phyloP scores from a whole-genome alignment of 176 grass and related monocot genomes.

The Oryza coarctata region DNA sequence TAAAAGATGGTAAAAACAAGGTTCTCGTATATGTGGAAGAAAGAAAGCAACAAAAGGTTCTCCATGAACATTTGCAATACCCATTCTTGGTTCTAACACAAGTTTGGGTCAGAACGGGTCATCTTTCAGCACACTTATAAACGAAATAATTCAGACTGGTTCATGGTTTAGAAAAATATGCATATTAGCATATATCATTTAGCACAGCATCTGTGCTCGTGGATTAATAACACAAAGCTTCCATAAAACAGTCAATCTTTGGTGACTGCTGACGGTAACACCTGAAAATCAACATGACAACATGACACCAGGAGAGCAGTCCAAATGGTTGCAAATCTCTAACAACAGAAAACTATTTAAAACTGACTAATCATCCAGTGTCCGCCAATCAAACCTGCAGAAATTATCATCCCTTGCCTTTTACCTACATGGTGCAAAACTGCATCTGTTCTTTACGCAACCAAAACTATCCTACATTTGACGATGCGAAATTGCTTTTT shows the following conservation, averaged over 20 bases:
- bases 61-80: constrained; percentile 18
- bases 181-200: neutral
- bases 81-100: neutral
- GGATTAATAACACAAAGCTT: neutral
- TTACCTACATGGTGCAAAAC: neutral
- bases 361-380: neutral
- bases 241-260: neutral
- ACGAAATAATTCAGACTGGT: neutral
- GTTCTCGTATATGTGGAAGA: neutral
- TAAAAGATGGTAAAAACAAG: neutral
- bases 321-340: neutral
- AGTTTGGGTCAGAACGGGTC: neutral
- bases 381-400: neutral
- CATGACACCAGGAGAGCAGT: neutral
- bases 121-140: neutral
- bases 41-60: constrained; percentile 3
- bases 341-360: neutral
- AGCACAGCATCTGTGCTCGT: neutral
- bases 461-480: neutral
- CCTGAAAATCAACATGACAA: neutral
- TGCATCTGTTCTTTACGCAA: neutral
- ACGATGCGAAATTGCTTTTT: neutral
- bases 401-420: neutral
- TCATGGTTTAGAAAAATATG: neutral
- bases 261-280: neutral